A percentile compares a stretch with the other conserved stretches of the same genome.
phyloP scores from a whole-genome alignment of 805 yeast species.

The Starmerella lactis-condensi region DNA sequence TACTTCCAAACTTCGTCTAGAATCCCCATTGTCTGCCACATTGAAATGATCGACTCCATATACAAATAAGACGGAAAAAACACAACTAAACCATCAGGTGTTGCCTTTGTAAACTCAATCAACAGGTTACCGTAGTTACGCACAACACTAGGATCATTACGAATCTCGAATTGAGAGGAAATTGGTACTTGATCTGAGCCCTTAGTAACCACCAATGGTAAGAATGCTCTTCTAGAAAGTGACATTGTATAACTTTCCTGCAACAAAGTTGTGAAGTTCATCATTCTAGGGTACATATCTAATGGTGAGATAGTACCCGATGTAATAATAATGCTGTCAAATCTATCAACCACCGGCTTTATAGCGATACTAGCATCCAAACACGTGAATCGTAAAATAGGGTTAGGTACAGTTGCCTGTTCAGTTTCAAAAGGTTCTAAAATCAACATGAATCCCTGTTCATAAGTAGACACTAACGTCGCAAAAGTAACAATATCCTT shows the following conservation, averaged over 20 bases:
- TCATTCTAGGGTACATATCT: constrained; percentile 96
- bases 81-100: constrained; percentile 96
- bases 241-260: constrained; percentile 96
- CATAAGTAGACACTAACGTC: constrained; percentile 86
- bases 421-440: constrained; percentile 91
- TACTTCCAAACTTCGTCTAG: constrained; percentile 97
- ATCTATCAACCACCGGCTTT: constrained; percentile 87
- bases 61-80: constrained; percentile 93
- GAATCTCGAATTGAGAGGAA: constrained; percentile 84
- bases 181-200: constrained; percentile 97
- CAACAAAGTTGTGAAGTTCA: constrained; percentile 78
- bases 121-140: constrained; percentile 87
- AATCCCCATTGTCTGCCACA: constrained; percentile 99
- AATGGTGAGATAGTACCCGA: constrained; percentile 96
- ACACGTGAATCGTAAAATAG: constrained; percentile 81
- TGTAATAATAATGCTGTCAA: constrained; percentile 81
- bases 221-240: constrained; percentile 70
- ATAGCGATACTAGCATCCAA: constrained; percentile 95
- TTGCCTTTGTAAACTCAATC: constrained; percentile 80
- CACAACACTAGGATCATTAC: constrained; percentile 95
- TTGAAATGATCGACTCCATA: constrained; percentile 94
- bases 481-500: constrained; percentile 96
- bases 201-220: constrained; percentile 90
- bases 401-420: constrained; percentile 92
- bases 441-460: constrained; percentile 75